These are phyloP conservation scores for Dryas drummondii DNA, from an alignment of 306 rosid species.

Conservation along the genomic window DNA sequence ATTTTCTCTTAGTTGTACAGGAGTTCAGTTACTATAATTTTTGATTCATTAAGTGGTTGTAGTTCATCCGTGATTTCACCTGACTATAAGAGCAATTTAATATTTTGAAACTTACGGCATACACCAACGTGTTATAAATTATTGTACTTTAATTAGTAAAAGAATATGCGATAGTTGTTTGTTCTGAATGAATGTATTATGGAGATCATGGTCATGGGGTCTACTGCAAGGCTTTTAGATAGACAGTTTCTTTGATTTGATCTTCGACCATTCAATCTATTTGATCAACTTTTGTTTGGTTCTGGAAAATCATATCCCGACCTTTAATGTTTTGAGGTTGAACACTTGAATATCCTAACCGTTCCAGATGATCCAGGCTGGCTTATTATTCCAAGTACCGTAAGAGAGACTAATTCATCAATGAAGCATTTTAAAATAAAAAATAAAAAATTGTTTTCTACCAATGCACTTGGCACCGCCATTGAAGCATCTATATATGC, in stretches of 20 bases:
- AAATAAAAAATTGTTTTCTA: background rate
- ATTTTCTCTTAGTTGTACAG: background rate
- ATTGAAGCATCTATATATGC: background rate
- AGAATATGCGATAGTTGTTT: background rate
- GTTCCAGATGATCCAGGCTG: no score
- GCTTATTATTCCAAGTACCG: no score
- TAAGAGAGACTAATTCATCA: no score
- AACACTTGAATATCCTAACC: no score
- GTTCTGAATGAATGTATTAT: background rate
- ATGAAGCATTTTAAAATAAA: background rate
- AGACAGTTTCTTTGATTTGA: no score
- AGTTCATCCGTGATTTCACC: background rate
- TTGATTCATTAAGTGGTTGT: background rate
- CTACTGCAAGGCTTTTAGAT: no score
- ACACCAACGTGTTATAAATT: no score
- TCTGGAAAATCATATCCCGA: no score
- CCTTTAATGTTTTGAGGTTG: no score
- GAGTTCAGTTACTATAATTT: conserved; percentile 4
- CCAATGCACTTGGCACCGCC: conserved; percentile 6
- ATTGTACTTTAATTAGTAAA: background rate
- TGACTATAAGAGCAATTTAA: background rate
- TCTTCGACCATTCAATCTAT: background rate
- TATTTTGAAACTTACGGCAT: background rate
- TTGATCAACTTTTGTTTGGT: no score
- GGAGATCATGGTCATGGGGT: background rate